Base-by-base conservation (phyloP, 1,284 basidiomycete species). In the Papiliotrema nemorosa region DNA sequence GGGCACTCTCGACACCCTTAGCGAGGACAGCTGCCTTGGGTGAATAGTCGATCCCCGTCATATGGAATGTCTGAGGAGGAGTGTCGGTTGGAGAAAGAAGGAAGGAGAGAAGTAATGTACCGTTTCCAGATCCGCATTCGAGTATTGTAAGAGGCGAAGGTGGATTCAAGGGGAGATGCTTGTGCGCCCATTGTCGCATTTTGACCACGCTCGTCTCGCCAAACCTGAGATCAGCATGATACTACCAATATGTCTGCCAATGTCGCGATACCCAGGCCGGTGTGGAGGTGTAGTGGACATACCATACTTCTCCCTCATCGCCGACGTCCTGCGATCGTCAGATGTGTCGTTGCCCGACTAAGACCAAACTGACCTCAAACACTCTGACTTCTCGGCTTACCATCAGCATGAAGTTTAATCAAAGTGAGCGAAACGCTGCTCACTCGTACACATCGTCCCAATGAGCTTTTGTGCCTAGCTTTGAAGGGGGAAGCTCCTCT, bases 401-500 rank as follows among this genome's bases (percentile, higher is more conserved):
- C 22, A 18, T 22, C 39, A 42, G 40, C 39, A n/a, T n/a, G 46
- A 41, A 14, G 4, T 46, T 14, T 16, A 46, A 14, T 5, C 18
- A 16, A 24, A 25, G 24, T 9, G 29, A 4, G 22, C 6, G 44
- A 22, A 22, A 24, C 25, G 1, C 29, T 39, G 20, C 69, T 58
- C 51, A 71, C 67, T 71, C 67, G 41, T 75, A 75, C 26, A 74
- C 71, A 52, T 59, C 59, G 51, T 75, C 73, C 73, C 73, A 75
- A 53, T 75, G 70, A n/a, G 66, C 65, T 56, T 75, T 74, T 1
- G 73, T 75, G 6, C 73, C 73, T 7, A 75, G 58, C 57, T 66
- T 69, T 52, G 65, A 68, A 25, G 72, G 72, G 5, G 72, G 72
- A 7, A 75, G 66, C 54, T 75, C 73, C 41, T 75, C 73, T 12